Evolutionary conservation across 345 rosid genomes (phyloP), one percentile per base, ranked within the genome.

Genomic region (Rhodamnia rubescens): DNA sequence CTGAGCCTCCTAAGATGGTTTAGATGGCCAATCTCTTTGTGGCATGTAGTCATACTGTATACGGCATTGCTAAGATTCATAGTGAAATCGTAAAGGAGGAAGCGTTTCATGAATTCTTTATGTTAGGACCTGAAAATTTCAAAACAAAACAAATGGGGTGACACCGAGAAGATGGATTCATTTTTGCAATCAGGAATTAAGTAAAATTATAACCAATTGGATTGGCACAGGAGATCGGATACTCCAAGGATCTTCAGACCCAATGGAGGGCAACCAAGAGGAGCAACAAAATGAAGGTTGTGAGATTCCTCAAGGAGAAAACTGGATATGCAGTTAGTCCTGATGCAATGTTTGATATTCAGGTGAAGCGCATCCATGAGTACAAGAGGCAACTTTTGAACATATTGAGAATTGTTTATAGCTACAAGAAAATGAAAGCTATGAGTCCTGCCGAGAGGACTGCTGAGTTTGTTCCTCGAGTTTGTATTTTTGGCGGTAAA

Each of bases 191-290:
- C 91, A 92, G 8, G 90, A 82, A 36, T 89, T 92, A 4, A 88
- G 92, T 83, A 81, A 88, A 55, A 87, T 91, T 83, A 85, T 92
- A 85, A 89, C 90, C 21, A 89, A 88, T 69, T 92, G 94, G 92
- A 92, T 87, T 82, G 91, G 92, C 56, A 88, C 90, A 36, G 93
- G 89, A 83, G 91, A 90, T 26, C 91, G 92, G 94, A 87, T 88
- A 32, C 51, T 85, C 12, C 81, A 89, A 91, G 83, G 92, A 91
- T 69, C 92, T 93, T 83, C 94, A 93, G 82, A 82, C 85, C 5
- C 91, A 92, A 85, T 93, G 95, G 96, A 89, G 91, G 85, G 89
- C 90, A 89, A 89, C 94, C 24, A 93, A 92, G 88, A 90, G 89
- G 81, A 90, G 84, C 87, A 92, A 89, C 92, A 92, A 93, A 89